These are phyloP conservation scores for Arabidopsis hybrid DNA, from an alignment of 441 rosid species.

Conservation along the genomic window DNA sequence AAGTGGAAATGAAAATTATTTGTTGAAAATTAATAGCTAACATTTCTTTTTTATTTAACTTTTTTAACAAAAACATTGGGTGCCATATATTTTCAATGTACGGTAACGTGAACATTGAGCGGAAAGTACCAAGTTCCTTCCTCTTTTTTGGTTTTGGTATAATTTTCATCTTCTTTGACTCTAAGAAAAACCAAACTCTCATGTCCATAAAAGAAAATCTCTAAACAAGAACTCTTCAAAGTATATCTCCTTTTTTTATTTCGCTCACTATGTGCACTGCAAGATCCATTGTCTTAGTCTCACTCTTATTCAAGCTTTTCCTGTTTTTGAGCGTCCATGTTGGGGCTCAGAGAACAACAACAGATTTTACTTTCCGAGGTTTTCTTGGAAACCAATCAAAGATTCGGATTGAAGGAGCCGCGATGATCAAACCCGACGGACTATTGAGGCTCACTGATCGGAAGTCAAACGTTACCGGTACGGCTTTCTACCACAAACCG, in stretches of 20 bases:
- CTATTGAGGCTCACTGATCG: constrained; percentile 56
- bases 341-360: constrained; percentile 22
- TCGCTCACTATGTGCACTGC: constrained; percentile 33
- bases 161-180: constrained; percentile 7
- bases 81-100: not conserved
- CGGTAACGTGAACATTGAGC: constrained; percentile 20
- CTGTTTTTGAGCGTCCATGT: constrained; percentile 15
- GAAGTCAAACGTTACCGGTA: constrained; percentile 49
- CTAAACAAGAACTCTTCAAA: not conserved
- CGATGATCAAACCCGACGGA: constrained; percentile 49
- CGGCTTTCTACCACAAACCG: constrained; percentile 57
- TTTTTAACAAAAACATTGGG: not conserved
- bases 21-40: not conserved
- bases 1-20: not conserved
- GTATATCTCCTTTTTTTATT: not conserved
- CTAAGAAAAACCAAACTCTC: not conserved
- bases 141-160: not conserved
- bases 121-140: not conserved
- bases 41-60: not conserved
- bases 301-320: constrained; percentile 25
- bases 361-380: constrained; percentile 53
- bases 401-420: constrained; percentile 32
- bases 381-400: constrained; percentile 42
- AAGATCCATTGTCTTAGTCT: constrained; percentile 17
- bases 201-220: constrained; percentile 6